A percentile compares a stretch with the other conserved stretches of the same genome.
Conservation (phyloP, 192 early-diverging fungal species). For the Entophlyctis luteolus region DNA sequence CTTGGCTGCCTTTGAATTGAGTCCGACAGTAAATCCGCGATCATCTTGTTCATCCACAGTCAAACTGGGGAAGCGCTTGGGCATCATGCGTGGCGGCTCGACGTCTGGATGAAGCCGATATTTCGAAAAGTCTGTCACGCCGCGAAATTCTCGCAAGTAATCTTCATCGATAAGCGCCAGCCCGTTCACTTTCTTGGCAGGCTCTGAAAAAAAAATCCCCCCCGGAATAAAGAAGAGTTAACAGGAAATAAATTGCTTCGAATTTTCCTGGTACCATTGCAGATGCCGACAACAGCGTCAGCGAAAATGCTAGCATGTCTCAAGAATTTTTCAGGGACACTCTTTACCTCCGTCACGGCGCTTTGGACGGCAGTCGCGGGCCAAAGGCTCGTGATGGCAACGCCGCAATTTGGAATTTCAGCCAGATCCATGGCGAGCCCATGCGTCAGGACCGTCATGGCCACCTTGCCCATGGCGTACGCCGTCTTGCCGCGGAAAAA, state of each 20-base stretch:
- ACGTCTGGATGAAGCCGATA: slow-evolving; percentile 13
- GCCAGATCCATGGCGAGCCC: slow-evolving; percentile 36
- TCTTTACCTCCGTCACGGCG: slow-evolving; percentile 26
- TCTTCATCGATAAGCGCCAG: slow-evolving; percentile 34
- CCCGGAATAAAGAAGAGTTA: background rate
- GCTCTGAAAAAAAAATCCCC: background rate
- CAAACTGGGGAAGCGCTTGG: slow-evolving; percentile 34
- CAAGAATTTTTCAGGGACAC: slow-evolving; percentile 3
- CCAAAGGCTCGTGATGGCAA: slow-evolving; percentile 30
- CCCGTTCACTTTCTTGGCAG: slow-evolving; percentile 27
- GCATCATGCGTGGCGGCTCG: slow-evolving; percentile 38
- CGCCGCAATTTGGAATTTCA: background rate
- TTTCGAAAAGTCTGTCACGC: slow-evolving; percentile 15
- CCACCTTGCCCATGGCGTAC: slow-evolving; percentile 37
- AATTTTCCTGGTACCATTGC: slow-evolving; percentile 12
- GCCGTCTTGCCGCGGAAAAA: slow-evolving; percentile 42
- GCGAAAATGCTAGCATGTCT: slow-evolving; percentile 28
- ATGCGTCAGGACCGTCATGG: slow-evolving; percentile 33
- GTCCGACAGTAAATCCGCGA: slow-evolving; percentile 26
- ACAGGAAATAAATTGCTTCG: too few species aligned
- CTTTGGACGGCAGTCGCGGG: slow-evolving; percentile 38
- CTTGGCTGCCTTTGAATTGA: background rate
- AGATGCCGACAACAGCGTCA: slow-evolving; percentile 29
- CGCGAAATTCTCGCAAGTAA: slow-evolving; percentile 26
- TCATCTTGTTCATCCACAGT: slow-evolving; percentile 44